Evolutionary conservation across 345 rosid species (phyloP).

Genomic region (Laguncularia racemosa): DNA sequence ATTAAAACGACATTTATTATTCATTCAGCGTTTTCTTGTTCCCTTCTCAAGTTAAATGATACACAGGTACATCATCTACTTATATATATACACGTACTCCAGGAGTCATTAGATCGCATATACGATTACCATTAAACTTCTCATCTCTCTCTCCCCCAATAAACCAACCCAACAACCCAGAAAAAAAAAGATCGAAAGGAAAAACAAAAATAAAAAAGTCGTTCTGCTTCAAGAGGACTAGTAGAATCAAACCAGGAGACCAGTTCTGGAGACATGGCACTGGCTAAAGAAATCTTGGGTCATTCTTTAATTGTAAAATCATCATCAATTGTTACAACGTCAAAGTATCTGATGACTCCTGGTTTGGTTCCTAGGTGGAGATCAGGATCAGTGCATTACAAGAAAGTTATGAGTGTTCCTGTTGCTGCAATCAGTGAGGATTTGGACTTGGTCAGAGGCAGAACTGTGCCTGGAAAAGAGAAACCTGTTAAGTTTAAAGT

Average conservation of each 20-base stretch:
- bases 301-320: conserved; percentile 33
- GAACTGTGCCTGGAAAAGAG: conserved; percentile 18
- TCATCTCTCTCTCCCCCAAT: neutral
- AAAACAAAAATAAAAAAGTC: neutral
- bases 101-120: too few relatives aligned
- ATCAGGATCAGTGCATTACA: conserved; percentile 9
- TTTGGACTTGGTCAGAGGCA: conserved; percentile 48
- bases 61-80: too few relatives aligned
- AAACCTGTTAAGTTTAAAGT: conserved; percentile 55
- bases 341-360: conserved; percentile 12
- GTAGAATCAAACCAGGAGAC: neutral
- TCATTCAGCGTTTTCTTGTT: neutral
- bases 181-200: neutral
- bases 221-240: neutral
- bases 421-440: conserved; percentile 70
- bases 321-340: conserved; percentile 26
- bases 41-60: too few relatives aligned
- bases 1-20: neutral
- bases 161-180: neutral
- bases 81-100: too few relatives aligned
- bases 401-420: conserved; percentile 5
- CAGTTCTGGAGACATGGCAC: conserved; percentile 32
- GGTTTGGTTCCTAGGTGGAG: conserved; percentile 10
- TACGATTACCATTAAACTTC: neutral
- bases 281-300: conserved; percentile 61